Base-by-base conservation (phyloP, 2,329 filamentous ascomycete species). In the Drechslerella coelobrocha region DNA sequence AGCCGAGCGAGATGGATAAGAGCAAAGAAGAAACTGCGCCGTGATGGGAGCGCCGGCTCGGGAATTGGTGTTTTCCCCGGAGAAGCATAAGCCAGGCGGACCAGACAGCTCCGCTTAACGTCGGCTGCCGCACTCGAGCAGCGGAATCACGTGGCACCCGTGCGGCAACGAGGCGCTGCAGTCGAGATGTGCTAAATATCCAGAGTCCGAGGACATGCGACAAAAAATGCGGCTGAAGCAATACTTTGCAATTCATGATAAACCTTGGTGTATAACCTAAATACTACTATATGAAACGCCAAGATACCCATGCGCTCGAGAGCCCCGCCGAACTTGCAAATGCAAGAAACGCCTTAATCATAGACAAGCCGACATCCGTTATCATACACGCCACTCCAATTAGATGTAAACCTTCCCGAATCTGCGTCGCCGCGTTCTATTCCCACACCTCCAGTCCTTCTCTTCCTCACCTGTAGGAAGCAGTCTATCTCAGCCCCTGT, bases 51-150 rank as follows among this genome's bases (percentile, higher is more conserved):
- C 6, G 12, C 6, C 6, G 12, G 29, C 29, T 31, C 29, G 29
- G 29, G 29, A 12, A 31, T 31, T 54, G 55, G 48, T 59, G 53
- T 47, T 68, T 68, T 61, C 60, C 54, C 61, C n/a, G n/a, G n/a
- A n/a, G n/a, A n/a, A n/a, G n/a, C n/a, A n/a, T n/a, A n/a, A n/a
- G n/a, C n/a, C n/a, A n/a, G n/a, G n/a, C n/a, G n/a, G n/a, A n/a
- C n/a, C n/a, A n/a, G 29, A 41, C 51, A 47, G 26, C 54, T 26
- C 57, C 65, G 65, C 66, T 71, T 71, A 71, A 71, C 59, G 57
- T 71, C 66, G 65, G 65, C 65, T 61, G 56, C 37, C 61, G 51
- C 51, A 52, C 45, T 23, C 50, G 45, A 19, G 24, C 39, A 14
- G 14, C 34, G 23, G 27, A 50, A 23, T 45, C 41, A 45, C 41